Base-by-base conservation (phyloP, 805 yeast genomes). In the Danielia oregonensis region DNA sequence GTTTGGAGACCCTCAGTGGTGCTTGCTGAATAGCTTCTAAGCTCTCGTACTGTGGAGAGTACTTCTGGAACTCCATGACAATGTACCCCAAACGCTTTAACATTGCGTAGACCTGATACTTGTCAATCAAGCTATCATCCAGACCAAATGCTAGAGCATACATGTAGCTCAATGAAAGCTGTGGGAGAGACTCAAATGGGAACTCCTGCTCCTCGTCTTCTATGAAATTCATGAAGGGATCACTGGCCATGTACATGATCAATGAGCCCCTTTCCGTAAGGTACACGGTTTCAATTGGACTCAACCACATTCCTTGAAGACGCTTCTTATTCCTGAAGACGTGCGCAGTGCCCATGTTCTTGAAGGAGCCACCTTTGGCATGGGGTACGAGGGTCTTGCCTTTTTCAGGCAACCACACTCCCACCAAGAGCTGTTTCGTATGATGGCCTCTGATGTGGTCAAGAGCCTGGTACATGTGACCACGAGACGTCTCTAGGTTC, bases 81-180 rank as follows among this genome's bases (percentile, higher is more conserved):
- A 83, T 70, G 52, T 82, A 89, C 0, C 97, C 97, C 33, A 78
- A 70, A 51, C 95, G 72, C 48, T 82, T 84, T 48, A 89, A 63
- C 38, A 83, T 72, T 0, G 89, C 71, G 58, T 80, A 91, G 0
- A 83, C 88, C 28, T 76, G 76, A 43, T 78, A 81, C 32, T 64
- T 59, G 39, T 81, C 82, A 17, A 78, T 45, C 24, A 68, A 70
- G 14, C 63, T 63, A 12, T 61, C 30, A 7, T 44, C 25, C 15
- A 33, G 58, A 12, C 55, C 48, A 30, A 81, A 65, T 10, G 76
- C 67, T 12, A 72, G 53, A 0, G 81, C 55, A 54, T 86, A 85
- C 5, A 82, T 65, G 31, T 76, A 80, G 43, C 84, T 82, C 17
- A 88, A 56, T 31, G 81, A 72, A 51, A 88, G 51, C 4, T 74